These are phyloP conservation scores for Xylariales sp. DNA, from an alignment of 2,329 filamentous ascomycete genomes.

Conservation along the genomic window DNA sequence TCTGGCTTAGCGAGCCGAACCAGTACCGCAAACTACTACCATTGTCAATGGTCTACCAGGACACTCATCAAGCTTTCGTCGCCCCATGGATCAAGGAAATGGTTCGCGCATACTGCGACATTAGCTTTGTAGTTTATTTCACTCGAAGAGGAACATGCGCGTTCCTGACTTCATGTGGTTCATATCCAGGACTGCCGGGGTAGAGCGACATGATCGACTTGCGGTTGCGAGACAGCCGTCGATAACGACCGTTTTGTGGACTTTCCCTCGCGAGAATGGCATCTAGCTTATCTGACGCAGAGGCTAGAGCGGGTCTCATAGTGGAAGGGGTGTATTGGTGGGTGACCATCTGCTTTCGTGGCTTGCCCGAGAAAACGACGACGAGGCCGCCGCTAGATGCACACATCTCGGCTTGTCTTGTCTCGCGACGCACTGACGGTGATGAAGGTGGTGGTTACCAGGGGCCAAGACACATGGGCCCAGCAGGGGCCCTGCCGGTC, in stretches of 20 bases:
- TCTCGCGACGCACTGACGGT: not conserved
- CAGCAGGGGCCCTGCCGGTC: not conserved
- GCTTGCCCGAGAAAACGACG: not conserved
- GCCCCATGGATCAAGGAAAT: too few species aligned
- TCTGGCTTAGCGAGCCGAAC: conserved; percentile 7
- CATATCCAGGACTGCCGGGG: too few species aligned
- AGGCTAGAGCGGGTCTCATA: conserved; percentile 10
- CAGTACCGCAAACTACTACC: conserved; percentile 5
- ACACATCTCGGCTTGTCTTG: not conserved
- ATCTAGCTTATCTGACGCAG: conserved; percentile 11
- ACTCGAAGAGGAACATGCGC: too few species aligned
- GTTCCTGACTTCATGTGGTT: too few species aligned
- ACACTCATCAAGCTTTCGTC: too few species aligned
- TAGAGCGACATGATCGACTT: too few species aligned
- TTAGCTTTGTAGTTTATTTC: too few species aligned
- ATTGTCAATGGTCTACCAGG: too few species aligned
- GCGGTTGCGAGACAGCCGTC: not conserved
- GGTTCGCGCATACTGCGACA: too few species aligned
- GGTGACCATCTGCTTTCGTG: conserved; percentile 1
- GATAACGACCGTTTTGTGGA: conserved; percentile 11
- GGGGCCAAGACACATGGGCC: not conserved
- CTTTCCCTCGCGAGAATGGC: conserved; percentile 4
- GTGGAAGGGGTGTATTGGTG: not conserved
- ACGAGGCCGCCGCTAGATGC: not conserved
- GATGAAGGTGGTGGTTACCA: not conserved